Evolutionary conservation across 2,329 filamentous ascomycete species (phyloP).

Genomic region (Colletotrichum truncatum): DNA sequence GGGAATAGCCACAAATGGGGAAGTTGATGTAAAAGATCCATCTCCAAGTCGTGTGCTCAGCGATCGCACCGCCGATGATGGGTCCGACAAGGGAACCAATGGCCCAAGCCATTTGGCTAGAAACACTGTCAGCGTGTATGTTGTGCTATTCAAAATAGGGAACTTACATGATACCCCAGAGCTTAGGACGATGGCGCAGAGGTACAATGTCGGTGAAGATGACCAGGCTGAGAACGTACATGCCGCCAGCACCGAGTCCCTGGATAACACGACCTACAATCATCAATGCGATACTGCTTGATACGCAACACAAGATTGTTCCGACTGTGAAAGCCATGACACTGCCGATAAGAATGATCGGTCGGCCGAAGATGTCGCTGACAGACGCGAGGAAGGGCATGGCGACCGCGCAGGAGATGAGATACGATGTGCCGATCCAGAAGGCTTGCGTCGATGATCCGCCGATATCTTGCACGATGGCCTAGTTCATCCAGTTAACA

Average conservation of each 20-base stretch:
- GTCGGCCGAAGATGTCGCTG: constrained; percentile 45
- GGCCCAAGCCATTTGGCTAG: constrained; percentile 44
- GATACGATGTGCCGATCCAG: constrained; percentile 40
- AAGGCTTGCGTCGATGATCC: constrained; percentile 38
- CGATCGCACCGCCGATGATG: constrained; percentile 47
- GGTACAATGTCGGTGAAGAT: constrained; percentile 54
- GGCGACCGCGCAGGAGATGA: constrained; percentile 37
- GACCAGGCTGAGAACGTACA: constrained; percentile 49
- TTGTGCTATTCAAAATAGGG: too few species aligned
- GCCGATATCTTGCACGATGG: constrained; percentile 36
- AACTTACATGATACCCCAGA: constrained; percentile 47
- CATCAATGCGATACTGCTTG: constrained; percentile 42
- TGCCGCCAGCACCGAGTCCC: constrained; percentile 51
- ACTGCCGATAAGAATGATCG: constrained; percentile 43
- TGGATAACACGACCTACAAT: constrained; percentile 49
- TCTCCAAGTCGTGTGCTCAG: constrained; percentile 49
- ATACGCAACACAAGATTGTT: constrained; percentile 48
- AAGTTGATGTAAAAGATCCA: constrained; percentile 61
- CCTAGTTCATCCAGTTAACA: too few species aligned
- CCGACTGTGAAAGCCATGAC: constrained; percentile 52
- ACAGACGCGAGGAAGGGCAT: constrained; percentile 42
- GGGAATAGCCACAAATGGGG: constrained; percentile 50
- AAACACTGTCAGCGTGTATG: neutral
- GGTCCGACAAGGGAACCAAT: constrained; percentile 51
- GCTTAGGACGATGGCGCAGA: constrained; percentile 50